These are phyloP conservation scores for Annulohypoxylon bovei DNA, from an alignment of 495 filamentous ascomycete species.

Conservation along the genomic window DNA sequence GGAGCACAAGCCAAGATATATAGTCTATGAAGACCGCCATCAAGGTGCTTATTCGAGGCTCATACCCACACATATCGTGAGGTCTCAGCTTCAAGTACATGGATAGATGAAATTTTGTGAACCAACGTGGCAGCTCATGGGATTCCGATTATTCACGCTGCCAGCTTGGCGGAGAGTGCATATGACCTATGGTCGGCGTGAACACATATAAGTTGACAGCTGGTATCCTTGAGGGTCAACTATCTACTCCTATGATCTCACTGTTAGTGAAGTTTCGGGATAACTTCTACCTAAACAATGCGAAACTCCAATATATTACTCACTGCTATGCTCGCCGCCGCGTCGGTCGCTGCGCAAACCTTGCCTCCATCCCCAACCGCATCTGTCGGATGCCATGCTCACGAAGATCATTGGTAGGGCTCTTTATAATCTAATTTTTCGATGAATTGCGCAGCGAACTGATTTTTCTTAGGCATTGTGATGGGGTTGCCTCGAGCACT, in stretches of 20 bases:
- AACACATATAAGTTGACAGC: not conserved
- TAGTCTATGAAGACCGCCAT: slow-evolving; percentile 26
- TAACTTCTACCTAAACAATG: slow-evolving; percentile 23
- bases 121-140: not conserved
- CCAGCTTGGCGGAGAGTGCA: slow-evolving; percentile 4
- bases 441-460: not conserved
- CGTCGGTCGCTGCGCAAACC: slow-evolving; percentile 36
- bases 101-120: not conserved
- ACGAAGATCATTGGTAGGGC: slow-evolving; percentile 51
- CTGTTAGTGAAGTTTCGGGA: not conserved
- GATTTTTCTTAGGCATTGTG: slow-evolving; percentile 45
- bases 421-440: not conserved
- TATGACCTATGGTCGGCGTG: not conserved
- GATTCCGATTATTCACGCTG: not conserved
- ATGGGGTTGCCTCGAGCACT: slow-evolving; percentile 41
- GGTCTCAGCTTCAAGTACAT: not conserved
- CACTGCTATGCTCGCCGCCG: slow-evolving; percentile 26
- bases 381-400: slow-evolving; percentile 49
- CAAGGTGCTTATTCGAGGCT: slow-evolving; percentile 18
- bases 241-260: not conserved
- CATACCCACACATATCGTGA: not conserved
- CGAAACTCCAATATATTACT: slow-evolving; percentile 3
- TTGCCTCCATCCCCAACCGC: slow-evolving; percentile 50
- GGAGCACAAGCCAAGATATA: slow-evolving; percentile 31
- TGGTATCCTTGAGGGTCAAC: not conserved